phyloP scores from a whole-genome alignment of 371 early-diverging fungal genomes.

The Blakeslea trispora region DNA sequence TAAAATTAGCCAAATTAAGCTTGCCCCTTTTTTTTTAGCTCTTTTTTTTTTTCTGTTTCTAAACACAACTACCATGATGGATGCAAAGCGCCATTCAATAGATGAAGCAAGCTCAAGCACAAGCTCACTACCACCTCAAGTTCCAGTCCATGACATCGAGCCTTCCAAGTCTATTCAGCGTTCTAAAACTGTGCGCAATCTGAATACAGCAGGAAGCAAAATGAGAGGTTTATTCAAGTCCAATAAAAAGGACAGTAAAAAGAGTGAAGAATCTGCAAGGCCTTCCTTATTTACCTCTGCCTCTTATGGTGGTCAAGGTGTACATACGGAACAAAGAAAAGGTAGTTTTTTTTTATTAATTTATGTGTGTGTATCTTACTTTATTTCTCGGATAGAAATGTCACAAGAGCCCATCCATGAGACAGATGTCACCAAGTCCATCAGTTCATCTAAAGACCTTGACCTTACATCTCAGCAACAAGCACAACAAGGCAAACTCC shows the following conservation, averaged over 20 bases:
- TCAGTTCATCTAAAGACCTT: not conserved
- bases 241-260: constrained; percentile 16
- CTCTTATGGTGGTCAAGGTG: constrained; percentile 22
- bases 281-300: constrained; percentile 23
- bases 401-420: constrained; percentile 4
- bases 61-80: not conserved
- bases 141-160: constrained; percentile 17
- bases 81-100: not conserved
- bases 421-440: not conserved
- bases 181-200: constrained; percentile 37
- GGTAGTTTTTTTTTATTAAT: constrained; percentile 7
- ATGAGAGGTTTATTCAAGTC: constrained; percentile 28
- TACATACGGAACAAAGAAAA: constrained; percentile 10
- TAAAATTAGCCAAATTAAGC: no score
- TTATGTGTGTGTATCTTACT: no score
- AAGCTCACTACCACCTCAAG: constrained; percentile 12
- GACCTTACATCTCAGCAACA: constrained; percentile 4
- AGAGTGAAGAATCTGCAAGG: constrained; percentile 3
- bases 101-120: not conserved
- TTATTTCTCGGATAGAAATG: constrained; percentile 1
- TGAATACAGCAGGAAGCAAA: constrained; percentile 29
- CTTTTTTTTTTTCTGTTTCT: no score
- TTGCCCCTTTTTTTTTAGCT: no score
- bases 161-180: constrained; percentile 26
- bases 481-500: constrained; percentile 25